phyloP scores from a whole-genome alignment of 164 flowering plant genomes.

The Litsea cubeba region DNA sequence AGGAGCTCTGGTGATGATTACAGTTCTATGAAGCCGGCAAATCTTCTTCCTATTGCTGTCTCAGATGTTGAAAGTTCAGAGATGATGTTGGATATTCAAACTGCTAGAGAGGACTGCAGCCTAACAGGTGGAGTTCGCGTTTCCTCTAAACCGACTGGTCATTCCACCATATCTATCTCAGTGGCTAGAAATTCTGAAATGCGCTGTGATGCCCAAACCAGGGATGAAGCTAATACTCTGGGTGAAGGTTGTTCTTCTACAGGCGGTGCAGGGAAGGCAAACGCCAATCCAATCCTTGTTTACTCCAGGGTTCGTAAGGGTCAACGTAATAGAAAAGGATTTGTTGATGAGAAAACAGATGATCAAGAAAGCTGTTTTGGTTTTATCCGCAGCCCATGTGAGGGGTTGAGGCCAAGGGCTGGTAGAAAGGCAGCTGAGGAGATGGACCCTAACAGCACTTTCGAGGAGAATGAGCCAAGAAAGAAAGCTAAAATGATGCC shows the following conservation, averaged over 20 bases:
- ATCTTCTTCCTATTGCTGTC: constrained; percentile 3
- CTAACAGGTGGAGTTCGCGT: not conserved
- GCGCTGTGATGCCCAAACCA: not conserved
- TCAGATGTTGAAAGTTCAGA: constrained; percentile 11
- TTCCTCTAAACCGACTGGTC: not conserved
- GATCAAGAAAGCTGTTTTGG: constrained; percentile 14
- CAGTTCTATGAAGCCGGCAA: constrained; percentile 6
- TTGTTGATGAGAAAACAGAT: constrained; percentile 26
- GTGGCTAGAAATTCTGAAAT: constrained; percentile 1
- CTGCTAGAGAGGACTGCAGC: not conserved
- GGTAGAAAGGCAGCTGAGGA: constrained; percentile 19
- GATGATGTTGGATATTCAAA: not conserved
- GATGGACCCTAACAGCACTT: not conserved
- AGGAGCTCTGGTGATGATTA: not conserved
- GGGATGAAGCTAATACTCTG: not conserved
- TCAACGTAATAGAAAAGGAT: constrained; percentile 43
- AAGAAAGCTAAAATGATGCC: constrained; percentile 22
- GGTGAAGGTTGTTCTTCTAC: constrained; percentile 7
- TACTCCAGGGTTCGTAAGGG: constrained; percentile 13
- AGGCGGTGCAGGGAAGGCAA: constrained; percentile 16
- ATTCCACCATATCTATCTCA: not conserved
- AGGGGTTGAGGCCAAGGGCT: constrained; percentile 75
- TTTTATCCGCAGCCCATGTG: constrained; percentile 80
- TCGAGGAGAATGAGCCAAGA: constrained; percentile 12
- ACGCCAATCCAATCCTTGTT: constrained; percentile 5